Evolutionary conservation across 768 basidiomycete species (phyloP).

Genomic region (Atractiella rhizophila): DNA sequence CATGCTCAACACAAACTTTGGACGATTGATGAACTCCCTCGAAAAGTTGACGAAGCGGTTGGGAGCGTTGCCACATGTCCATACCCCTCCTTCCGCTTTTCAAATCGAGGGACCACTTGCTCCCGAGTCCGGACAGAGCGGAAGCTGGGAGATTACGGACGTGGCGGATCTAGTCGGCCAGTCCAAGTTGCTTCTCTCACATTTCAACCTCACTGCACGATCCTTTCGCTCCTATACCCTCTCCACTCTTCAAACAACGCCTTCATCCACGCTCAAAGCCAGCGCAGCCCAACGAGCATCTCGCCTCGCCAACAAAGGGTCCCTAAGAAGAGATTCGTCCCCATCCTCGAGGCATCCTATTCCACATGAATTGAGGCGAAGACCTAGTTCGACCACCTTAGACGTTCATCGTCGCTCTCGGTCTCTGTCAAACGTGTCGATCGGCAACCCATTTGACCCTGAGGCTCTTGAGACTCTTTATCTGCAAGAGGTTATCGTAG

Average conservation of each 20-base stretch:
- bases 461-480: too few species aligned
- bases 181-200: not conserved
- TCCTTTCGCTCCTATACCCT: not conserved
- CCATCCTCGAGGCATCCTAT: not conserved
- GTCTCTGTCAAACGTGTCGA: not conserved
- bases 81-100: slow-evolving; percentile 38
- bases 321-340: not conserved
- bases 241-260: too few species aligned
- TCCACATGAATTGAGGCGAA: not conserved
- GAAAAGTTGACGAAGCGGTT: slow-evolving; percentile 45
- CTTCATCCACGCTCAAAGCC: too few species aligned
- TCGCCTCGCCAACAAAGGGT: too few species aligned
- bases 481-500: not conserved
- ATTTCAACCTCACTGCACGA: not conserved
- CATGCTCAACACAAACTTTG: slow-evolving; percentile 53
- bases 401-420: not conserved
- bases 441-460: too few species aligned
- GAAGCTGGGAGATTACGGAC: slow-evolving; percentile 13
- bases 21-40: slow-evolving; percentile 42
- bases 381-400: not conserved
- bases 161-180: not conserved
- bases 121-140: slow-evolving; percentile 14
- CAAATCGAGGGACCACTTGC: slow-evolving; percentile 13
- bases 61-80: slow-evolving; percentile 39
- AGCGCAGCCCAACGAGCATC: too few species aligned